Conservation (phyloP, 176 grass and related monocot genomes). For the Echinochloa phyllopogon region DNA sequence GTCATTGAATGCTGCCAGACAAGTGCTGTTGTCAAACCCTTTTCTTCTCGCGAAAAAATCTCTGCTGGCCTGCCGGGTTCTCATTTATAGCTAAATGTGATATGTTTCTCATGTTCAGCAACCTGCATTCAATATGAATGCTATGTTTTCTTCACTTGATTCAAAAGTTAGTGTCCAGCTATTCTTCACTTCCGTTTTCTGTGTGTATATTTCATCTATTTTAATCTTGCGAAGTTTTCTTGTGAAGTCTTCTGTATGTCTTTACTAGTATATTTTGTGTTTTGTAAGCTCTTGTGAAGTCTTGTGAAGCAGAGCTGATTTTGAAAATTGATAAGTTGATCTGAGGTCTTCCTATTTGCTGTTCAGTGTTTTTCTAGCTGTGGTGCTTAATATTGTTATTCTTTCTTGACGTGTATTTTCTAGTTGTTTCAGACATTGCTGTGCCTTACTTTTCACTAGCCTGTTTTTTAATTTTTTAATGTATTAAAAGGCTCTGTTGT, state of each 20-base stretch:
- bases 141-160: conserved; percentile 37
- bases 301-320: not conserved
- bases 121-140: conserved; percentile 42
- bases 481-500: not conserved
- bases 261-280: conserved; percentile 3
- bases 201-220: not conserved
- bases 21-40: conserved; percentile 37
- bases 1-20: conserved; percentile 49
- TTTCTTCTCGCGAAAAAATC: not conserved
- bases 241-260: conserved; percentile 24
- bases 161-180: conserved; percentile 10
- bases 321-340: conserved; percentile 21
- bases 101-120: conserved; percentile 46
- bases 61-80: conserved; percentile 32
- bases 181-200: not conserved
- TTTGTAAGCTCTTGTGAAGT: conserved; percentile 5
- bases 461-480: not conserved
- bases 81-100: conserved; percentile 57
- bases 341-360: not conserved
- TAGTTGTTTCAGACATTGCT: not conserved
- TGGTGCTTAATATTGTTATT: not conserved
- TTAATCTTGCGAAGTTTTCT: not conserved
- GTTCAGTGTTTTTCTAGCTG: conserved; percentile 5
- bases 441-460: not conserved
- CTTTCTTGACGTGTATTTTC: conserved; percentile 3